Conservation (phyloP, 148 eudicot species). For the Spergularia marina region DNA sequence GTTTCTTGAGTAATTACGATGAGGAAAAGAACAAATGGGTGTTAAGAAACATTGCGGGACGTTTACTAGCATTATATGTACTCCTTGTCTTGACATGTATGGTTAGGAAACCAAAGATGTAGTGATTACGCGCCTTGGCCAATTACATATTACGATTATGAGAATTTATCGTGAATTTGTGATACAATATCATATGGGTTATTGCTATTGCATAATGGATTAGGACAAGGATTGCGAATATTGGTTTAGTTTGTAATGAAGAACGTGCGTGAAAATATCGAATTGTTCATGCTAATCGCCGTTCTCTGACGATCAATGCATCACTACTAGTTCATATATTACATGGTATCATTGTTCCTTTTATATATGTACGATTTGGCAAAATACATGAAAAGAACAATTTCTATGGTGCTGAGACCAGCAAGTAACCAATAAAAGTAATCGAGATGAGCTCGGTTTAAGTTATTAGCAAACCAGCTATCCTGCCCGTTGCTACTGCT, state of each 20-base stretch:
- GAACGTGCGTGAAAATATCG: neutral
- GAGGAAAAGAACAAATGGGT: too few species aligned
- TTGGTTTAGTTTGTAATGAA: neutral
- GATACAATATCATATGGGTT: too few species aligned
- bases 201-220: too few species aligned
- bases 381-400: constrained; percentile 32
- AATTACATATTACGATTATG: too few species aligned
- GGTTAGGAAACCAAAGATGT: too few species aligned
- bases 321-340: neutral
- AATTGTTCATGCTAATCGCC: neutral
- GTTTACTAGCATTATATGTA: too few species aligned
- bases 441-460: constrained; percentile 64
- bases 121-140: too few species aligned
- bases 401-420: constrained; percentile 37
- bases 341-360: constrained; percentile 10
- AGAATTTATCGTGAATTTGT: too few species aligned
- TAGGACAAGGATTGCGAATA: neutral
- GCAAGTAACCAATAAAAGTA: constrained; percentile 61
- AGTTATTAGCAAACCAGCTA: constrained; percentile 61
- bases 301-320: neutral
- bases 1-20: too few species aligned
- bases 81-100: too few species aligned
- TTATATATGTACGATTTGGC: constrained; percentile 46
- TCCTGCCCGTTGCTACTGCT: constrained; percentile 35
- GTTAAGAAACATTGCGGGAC: too few species aligned